Base-by-base conservation (phyloP, 225 moss, liverwort and hornwort species). In the Bryum argenteum region DNA sequence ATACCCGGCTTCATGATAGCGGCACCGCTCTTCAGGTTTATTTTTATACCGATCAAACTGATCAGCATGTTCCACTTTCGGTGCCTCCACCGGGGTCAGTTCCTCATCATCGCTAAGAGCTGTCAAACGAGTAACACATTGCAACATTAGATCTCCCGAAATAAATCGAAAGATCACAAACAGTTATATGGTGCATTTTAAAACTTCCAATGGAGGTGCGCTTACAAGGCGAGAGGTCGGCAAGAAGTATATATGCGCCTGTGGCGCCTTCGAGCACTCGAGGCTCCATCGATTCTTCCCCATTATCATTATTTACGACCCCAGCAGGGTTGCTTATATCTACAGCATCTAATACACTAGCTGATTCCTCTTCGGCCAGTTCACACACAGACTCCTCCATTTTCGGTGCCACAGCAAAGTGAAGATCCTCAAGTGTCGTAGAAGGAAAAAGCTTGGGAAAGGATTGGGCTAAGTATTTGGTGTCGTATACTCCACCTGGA, bases 1-100 rank as follows among this genome's bases (percentile, higher is more conserved):
- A 69, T 77, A 84, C 81, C 81, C 87, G 51, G 84, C 87, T 84
- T 87, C 87, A 63, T 87, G 84, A 69, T 77, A 84, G 50, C 71
- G 74, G 71, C 61, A 65, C 74, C 67, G 67, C 67, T 76, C 74
- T 66, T 76, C 74, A 65, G 68, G 19, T 64, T 71, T 62, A 71
- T 19, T 66, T 6, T 12, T 79, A 44, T 87, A 87, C 62, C 87
- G 76, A 77, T 87, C 84, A 72, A 84, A 87, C 38, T 71, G 50
- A n/a, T 84, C 45, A 22, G 74, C 81, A 72, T 87, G 81, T 45
- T 77, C 81, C 65, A 87, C 74, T 71, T 68, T 65, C 54, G 81
- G 84, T 65, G 84, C 74, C 61, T 75, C 76, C 61, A 87, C 79
- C 20, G 22, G 69, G 28, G 71, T 84, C 65, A 69, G 75, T 63